These are phyloP conservation scores for Cyberlindnera sargentensis DNA, from an alignment of 805 yeast genomes.

Conservation along the genomic window DNA sequence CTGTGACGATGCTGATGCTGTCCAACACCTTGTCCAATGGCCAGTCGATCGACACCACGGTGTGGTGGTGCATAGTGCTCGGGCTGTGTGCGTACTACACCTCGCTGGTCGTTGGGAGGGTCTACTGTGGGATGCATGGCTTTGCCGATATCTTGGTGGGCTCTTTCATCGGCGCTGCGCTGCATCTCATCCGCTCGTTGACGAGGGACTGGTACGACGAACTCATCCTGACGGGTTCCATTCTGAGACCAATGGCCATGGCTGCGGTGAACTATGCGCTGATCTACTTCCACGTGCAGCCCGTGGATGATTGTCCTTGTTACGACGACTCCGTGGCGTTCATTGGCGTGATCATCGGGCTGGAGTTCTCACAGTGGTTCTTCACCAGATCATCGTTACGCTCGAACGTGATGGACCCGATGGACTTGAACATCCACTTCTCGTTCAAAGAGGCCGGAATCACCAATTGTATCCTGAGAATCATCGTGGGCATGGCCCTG, in stretches of 20 bases:
- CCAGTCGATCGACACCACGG: constrained; percentile 3
- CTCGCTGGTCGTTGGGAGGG: constrained; percentile 68
- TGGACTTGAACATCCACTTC: constrained; percentile 34
- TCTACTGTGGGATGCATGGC: constrained; percentile 98
- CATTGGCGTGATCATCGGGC: constrained; percentile 77
- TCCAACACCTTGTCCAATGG: constrained; percentile 14
- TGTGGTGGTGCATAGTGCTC: constrained; percentile 11
- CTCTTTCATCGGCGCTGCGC: constrained; percentile 47
- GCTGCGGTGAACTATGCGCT: constrained; percentile 38
- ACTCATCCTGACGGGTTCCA: constrained; percentile 27
- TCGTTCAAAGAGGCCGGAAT: constrained; percentile 36
- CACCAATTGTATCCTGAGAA: constrained; percentile 35
- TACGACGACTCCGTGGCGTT: constrained; percentile 94
- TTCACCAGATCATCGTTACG: constrained; percentile 18
- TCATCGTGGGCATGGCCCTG: constrained; percentile 51
- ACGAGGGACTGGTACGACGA: constrained; percentile 40
- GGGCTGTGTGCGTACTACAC: constrained; percentile 40
- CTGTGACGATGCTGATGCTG: constrained; percentile 53
- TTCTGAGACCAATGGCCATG: constrained; percentile 29
- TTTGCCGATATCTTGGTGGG: constrained; percentile 71
- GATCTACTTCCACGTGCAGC: constrained; percentile 69
- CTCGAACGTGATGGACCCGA: constrained; percentile 11
- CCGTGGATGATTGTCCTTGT: constrained; percentile 93
- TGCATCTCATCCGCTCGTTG: constrained; percentile 41
- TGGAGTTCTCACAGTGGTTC: constrained; percentile 39